Percentiles rank a stretch among this genome's conserved stretches.
phyloP scores from a whole-genome alignment of 2,329 filamentous ascomycete genomes.

The Hirsutella minnesotensis region DNA sequence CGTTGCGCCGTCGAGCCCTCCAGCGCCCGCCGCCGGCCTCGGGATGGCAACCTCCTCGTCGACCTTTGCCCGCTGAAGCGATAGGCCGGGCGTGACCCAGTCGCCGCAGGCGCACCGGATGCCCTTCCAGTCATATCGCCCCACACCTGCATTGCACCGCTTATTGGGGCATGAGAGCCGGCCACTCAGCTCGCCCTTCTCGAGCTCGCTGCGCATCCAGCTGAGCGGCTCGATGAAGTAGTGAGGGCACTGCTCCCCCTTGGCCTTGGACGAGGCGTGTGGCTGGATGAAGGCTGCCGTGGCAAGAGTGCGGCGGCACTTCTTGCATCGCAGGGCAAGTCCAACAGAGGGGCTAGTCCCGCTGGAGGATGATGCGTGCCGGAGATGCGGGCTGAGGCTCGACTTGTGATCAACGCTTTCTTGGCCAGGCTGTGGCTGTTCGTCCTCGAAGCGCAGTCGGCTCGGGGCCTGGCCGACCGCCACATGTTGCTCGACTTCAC shows the following conservation, averaged over 20 bases:
- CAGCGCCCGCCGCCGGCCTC: slow-evolving; percentile 8
- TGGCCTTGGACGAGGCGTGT: slow-evolving; percentile 29
- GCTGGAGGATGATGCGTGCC: background rate
- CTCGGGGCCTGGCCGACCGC: slow-evolving; percentile 71
- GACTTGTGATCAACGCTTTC: background rate
- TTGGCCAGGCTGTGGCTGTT: slow-evolving; percentile 25
- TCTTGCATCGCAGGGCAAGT: slow-evolving; percentile 63
- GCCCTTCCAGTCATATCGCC: slow-evolving; percentile 93
- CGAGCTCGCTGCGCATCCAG: slow-evolving; percentile 84
- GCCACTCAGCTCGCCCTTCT: slow-evolving; percentile 71
- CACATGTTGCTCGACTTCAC: slow-evolving; percentile 44
- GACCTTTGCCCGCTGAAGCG: slow-evolving; percentile 67
- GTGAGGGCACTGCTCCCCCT: slow-evolving; percentile 52
- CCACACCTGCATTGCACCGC: slow-evolving; percentile 72
- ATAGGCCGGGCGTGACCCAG: slow-evolving; percentile 88
- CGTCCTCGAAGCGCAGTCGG: slow-evolving; percentile 74
- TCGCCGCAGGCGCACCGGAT: slow-evolving; percentile 82
- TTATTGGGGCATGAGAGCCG: slow-evolving; percentile 69
- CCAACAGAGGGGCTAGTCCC: background rate
- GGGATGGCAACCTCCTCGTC: slow-evolving; percentile 46
- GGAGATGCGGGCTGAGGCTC: background rate
- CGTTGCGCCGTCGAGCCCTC: slow-evolving; percentile 6
- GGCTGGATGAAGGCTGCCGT: slow-evolving; percentile 50
- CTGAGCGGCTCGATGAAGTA: slow-evolving; percentile 84
- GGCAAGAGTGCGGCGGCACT: slow-evolving; percentile 61